Conservation (phyloP, 2,329 filamentous ascomycete species). For the Ustulina deusta region DNA sequence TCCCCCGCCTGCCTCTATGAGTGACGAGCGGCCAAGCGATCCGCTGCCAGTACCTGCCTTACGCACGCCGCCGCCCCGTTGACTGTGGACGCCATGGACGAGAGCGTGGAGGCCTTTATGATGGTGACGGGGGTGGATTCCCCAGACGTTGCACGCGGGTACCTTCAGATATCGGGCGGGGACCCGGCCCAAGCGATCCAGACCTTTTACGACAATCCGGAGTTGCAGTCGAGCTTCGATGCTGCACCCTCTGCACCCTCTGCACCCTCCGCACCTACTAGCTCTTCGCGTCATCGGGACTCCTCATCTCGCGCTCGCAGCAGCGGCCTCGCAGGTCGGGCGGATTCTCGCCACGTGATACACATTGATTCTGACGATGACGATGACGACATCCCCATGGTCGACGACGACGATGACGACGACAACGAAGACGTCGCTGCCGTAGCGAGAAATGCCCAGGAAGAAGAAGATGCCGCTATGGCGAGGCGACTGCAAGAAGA, state of each 20-base stretch:
- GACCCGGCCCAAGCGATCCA: slow-evolving; percentile 88
- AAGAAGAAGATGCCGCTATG: slow-evolving; percentile 94
- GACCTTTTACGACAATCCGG: slow-evolving; percentile 90
- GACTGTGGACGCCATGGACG: slow-evolving; percentile 66
- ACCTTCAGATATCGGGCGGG: slow-evolving; percentile 85
- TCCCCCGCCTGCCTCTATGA: neutral
- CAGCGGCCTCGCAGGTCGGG: slow-evolving; percentile 53
- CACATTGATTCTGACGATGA: slow-evolving; percentile 74
- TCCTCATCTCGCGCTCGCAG: slow-evolving; percentile 45
- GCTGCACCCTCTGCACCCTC: slow-evolving; percentile 53
- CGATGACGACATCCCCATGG: slow-evolving; percentile 43
- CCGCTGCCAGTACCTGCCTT: neutral
- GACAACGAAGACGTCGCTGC: slow-evolving; percentile 57
- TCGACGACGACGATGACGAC: slow-evolving; percentile 47
- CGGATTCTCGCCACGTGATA: slow-evolving; percentile 72
- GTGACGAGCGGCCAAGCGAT: slow-evolving; percentile 9
- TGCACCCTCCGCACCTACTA: slow-evolving; percentile 52
- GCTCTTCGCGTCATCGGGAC: slow-evolving; percentile 53
- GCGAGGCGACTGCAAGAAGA: slow-evolving; percentile 92
- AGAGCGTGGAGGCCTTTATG: slow-evolving; percentile 81
- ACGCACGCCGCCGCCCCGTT: neutral
- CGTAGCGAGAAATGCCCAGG: slow-evolving; percentile 64
- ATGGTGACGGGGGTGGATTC: slow-evolving; percentile 79
- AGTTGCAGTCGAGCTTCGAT: slow-evolving; percentile 67
- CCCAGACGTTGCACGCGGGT: slow-evolving; percentile 80